These are phyloP conservation scores for Phialophora verrucosa DNA, from an alignment of 2,329 filamentous ascomycete species.

Conservation along the genomic window DNA sequence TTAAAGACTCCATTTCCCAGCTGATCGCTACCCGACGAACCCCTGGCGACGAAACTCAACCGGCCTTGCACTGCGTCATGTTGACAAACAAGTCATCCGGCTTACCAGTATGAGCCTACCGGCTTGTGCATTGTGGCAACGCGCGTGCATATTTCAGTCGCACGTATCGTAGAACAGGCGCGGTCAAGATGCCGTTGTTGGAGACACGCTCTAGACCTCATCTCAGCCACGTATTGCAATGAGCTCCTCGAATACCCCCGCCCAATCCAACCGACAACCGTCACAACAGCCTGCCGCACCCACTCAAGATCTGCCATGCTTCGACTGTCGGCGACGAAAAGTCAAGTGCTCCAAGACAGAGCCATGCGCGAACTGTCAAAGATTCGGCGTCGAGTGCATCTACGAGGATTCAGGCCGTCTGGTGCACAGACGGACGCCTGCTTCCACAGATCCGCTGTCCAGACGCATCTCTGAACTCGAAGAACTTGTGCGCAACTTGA, in stretches of 20 bases:
- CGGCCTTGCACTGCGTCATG: slow-evolving; percentile 2
- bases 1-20: background rate
- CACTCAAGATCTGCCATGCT: slow-evolving; percentile 19
- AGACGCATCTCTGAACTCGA: slow-evolving; percentile 18
- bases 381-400: slow-evolving; percentile 14
- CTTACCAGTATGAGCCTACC: background rate
- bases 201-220: background rate
- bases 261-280: slow-evolving; percentile 1
- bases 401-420: slow-evolving; percentile 16
- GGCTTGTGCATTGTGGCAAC: background rate
- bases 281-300: background rate
- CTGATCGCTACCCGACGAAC: background rate
- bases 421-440: slow-evolving; percentile 12
- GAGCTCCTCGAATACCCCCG: background rate
- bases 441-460: slow-evolving; percentile 6
- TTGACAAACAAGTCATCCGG: slow-evolving; percentile 4
- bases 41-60: background rate
- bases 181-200: background rate
- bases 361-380: slow-evolving; percentile 19
- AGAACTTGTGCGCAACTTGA: slow-evolving; percentile 20
- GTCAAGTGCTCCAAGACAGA: slow-evolving; percentile 26
- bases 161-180: background rate
- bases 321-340: slow-evolving; percentile 16
- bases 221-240: background rate
- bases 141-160: background rate